Conservation (phyloP, 805 yeast genomes). For the Lachancea lanzarotensis region DNA sequence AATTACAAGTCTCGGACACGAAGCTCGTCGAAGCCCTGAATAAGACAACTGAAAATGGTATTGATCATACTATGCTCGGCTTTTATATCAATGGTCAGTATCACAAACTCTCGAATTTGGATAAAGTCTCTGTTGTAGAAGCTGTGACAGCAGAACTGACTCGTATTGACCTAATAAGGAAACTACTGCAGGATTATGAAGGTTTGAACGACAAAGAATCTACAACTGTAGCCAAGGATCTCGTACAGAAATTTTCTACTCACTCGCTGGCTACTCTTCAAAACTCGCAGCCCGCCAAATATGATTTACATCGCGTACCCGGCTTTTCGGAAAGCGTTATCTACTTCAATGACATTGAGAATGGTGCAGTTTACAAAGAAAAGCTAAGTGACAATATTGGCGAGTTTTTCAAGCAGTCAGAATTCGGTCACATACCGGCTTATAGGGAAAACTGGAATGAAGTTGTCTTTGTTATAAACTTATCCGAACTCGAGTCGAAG, state of each 20-base stretch:
- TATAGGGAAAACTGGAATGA: slow-evolving; percentile 71
- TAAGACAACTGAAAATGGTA: slow-evolving; percentile 23
- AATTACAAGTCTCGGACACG: slow-evolving; percentile 4
- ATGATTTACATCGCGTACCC: slow-evolving; percentile 29
- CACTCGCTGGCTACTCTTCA: slow-evolving; percentile 20
- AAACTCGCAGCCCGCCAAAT: slow-evolving; percentile 27
- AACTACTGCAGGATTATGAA: slow-evolving; percentile 7
- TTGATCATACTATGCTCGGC: slow-evolving; percentile 29
- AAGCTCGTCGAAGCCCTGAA: slow-evolving; percentile 8
- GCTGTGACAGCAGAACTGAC: slow-evolving; percentile 19
- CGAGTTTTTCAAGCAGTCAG: slow-evolving; percentile 40
- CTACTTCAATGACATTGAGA: slow-evolving; percentile 72
- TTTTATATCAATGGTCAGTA: slow-evolving; percentile 30
- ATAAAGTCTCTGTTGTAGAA: slow-evolving; percentile 18
- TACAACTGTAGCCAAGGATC: slow-evolving; percentile 11
- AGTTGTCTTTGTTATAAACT: slow-evolving; percentile 58
- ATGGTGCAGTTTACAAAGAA: slow-evolving; percentile 46
- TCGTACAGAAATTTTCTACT: slow-evolving; percentile 20
- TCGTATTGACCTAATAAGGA: slow-evolving; percentile 11
- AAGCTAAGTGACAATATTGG: slow-evolving; percentile 39
- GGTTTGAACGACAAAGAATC: neutral
- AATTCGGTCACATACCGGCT: slow-evolving; percentile 61
- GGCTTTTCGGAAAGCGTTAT: slow-evolving; percentile 40
- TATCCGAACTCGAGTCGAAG: slow-evolving; percentile 34
- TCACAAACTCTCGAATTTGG: slow-evolving; percentile 20